phyloP scores from a whole-genome alignment of 345 rosid genomes.

The Cochlearia excelsa region DNA sequence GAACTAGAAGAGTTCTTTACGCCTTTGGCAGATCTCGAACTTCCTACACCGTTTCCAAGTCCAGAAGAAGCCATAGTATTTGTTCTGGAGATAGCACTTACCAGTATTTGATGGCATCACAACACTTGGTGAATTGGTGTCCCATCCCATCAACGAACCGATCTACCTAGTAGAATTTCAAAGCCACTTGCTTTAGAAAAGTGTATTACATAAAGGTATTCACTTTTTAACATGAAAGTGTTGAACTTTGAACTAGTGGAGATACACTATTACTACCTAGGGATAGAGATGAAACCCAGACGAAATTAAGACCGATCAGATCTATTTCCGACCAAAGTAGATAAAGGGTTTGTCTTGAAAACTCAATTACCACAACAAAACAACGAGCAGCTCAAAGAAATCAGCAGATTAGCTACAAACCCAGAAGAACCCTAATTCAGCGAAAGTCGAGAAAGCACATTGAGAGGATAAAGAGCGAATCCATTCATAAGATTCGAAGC shows the following conservation, averaged over 20 bases:
- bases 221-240: neutral
- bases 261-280: constrained; percentile 7
- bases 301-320: constrained; percentile 28
- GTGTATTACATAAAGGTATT: neutral
- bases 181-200: constrained; percentile 29
- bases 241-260: constrained; percentile 11
- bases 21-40: constrained; percentile 84
- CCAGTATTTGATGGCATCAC: constrained; percentile 43
- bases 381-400: constrained; percentile 9
- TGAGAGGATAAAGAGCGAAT: constrained; percentile 6
- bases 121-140: constrained; percentile 34
- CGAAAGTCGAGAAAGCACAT: neutral
- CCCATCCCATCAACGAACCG: constrained; percentile 44
- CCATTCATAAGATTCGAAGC: neutral
- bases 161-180: constrained; percentile 46
- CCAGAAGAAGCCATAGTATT: constrained; percentile 77
- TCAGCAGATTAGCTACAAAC: constrained; percentile 20
- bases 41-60: constrained; percentile 89
- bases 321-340: constrained; percentile 20
- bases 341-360: constrained; percentile 5
- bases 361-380: constrained; percentile 16
- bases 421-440: constrained; percentile 35
- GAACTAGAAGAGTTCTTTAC: constrained; percentile 89
- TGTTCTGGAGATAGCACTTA: constrained; percentile 27
- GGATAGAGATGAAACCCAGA: neutral